Conservation (phyloP, 306 rosid species). For the Canavalia gladiata region DNA sequence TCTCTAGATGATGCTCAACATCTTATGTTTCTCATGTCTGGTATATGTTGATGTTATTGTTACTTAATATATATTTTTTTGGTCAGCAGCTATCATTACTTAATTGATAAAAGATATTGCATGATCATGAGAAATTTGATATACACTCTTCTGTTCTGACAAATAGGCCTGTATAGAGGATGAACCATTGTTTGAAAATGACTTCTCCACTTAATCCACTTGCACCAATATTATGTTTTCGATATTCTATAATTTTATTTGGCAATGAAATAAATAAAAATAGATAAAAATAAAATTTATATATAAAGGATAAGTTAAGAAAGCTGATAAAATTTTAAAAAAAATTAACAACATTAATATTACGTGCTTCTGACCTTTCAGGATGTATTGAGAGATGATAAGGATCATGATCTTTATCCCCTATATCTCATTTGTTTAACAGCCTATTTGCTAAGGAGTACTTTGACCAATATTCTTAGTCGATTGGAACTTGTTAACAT, state of each 20-base stretch:
- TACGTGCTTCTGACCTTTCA: slow-evolving; percentile 29
- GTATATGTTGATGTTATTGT: slow-evolving; percentile 24
- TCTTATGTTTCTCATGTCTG: neutral
- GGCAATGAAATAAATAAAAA: slow-evolving; percentile 4
- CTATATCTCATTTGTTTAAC: slow-evolving; percentile 78
- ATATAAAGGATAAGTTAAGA: no score
- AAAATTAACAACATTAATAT: no score
- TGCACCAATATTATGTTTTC: neutral
- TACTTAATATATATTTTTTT: neutral
- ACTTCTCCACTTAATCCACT: slow-evolving; percentile 2
- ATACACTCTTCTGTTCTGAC: neutral
- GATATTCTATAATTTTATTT: slow-evolving; percentile 4
- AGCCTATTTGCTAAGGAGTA: slow-evolving; percentile 61
- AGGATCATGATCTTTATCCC: slow-evolving; percentile 78
- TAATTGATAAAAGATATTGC: slow-evolving; percentile 24
- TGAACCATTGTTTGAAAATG: slow-evolving; percentile 11
- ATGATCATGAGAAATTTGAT: slow-evolving; percentile 9
- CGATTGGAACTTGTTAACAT: slow-evolving; percentile 6
- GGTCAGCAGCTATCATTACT: no score
- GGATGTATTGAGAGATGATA: slow-evolving; percentile 84
- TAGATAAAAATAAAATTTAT: no score
- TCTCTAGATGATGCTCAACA: slow-evolving; percentile 22
- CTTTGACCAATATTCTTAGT: neutral
- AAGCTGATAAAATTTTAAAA: no score
- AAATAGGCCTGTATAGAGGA: slow-evolving; percentile 14